Evolutionary conservation across 176 grass and related monocot species (phyloP).

Genomic region (Oryza glumipatula): DNA sequence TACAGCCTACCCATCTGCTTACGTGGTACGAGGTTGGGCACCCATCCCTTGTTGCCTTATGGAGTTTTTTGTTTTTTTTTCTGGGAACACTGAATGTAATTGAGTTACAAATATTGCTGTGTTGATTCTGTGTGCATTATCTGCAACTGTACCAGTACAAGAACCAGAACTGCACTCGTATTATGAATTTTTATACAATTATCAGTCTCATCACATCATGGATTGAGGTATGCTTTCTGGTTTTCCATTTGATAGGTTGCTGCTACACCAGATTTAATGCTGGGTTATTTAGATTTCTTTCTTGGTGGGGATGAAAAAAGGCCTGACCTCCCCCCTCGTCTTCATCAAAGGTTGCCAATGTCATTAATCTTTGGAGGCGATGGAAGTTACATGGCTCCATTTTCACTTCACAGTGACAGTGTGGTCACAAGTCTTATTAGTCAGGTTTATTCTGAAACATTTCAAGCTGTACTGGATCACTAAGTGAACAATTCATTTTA

Average conservation of each 20-base stretch:
- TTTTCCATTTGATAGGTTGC: slow-evolving; percentile 65
- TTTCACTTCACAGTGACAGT: slow-evolving; percentile 95
- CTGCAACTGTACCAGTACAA: slow-evolving; percentile 8
- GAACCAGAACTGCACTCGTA: not conserved
- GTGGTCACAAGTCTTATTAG: slow-evolving; percentile 86
- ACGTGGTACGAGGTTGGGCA: not conserved
- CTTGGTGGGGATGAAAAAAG: slow-evolving; percentile 96
- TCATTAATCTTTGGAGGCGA: slow-evolving; percentile 89
- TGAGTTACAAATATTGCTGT: not conserved
- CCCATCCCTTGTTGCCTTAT: not conserved
- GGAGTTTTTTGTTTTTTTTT: not conserved
- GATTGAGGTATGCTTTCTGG: slow-evolving; percentile 24
- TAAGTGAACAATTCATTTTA: slow-evolving; percentile 19
- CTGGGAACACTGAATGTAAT: not conserved
- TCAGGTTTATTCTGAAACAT: slow-evolving; percentile 61
- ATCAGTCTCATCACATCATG: slow-evolving; percentile 23
- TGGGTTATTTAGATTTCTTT: slow-evolving; percentile 97
- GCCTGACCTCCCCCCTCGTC: slow-evolving; percentile 75
- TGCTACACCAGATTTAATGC: slow-evolving; percentile 90
- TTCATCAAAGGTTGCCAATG: slow-evolving; percentile 95
- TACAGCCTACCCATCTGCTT: not conserved
- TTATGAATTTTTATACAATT: slow-evolving; percentile 21
- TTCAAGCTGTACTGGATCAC: slow-evolving; percentile 27
- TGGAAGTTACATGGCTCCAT: slow-evolving; percentile 97
- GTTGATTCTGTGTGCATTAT: slow-evolving; percentile 15